Base-by-base conservation (phyloP, 192 early-diverging fungal species). In the Linnemannia zychae region DNA sequence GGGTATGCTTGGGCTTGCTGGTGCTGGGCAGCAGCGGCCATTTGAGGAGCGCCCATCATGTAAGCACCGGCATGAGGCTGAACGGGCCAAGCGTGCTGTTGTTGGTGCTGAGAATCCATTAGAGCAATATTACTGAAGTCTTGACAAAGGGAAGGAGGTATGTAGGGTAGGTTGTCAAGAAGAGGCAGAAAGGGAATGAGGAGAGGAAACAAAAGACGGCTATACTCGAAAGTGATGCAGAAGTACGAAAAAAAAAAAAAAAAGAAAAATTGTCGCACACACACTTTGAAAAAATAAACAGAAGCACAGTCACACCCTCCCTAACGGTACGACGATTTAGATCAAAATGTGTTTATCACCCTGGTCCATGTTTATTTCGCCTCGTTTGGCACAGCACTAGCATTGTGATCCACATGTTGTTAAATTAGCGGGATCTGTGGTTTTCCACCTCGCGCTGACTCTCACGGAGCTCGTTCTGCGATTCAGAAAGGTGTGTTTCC, bases 391-490 rank as follows among this genome's bases (percentile, higher is more conserved):
- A 38, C 22, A n/a, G 20, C 22, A 1, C 16, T 18, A 6, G 0
- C 20, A 68, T n/a, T n/a, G 40, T 13, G 33, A 7, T 68, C 67
- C 36, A 2, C 36, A 20, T 7, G 34, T 17, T 17, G n/a, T 33
- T 67, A 16, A 46, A 65, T 48, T 49, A 77, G 31, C 52, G 75
- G 28, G 67, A 37, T 66, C 48, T 47, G 36, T 66, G 46, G 44
- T 49, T 79, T 16, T 88, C 85, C 22, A 87, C 79, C 71, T 88
- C 86, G 20, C 77, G 75, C 46, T 88, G 82, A 22, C 89, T 79
- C 3, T 88, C 88, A 65, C 87, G 88, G 12, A 91, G 80, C 71
- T 92, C 90, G 40, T 77, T 67, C 74, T 89, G 79, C 67, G 88
- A 87, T 37, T 88, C 84, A 47, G 90, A 88, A 24, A 90, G 84